Evolutionary conservation across 345 rosid species (phyloP).

Genomic region (Odontarrhena argentea): DNA sequence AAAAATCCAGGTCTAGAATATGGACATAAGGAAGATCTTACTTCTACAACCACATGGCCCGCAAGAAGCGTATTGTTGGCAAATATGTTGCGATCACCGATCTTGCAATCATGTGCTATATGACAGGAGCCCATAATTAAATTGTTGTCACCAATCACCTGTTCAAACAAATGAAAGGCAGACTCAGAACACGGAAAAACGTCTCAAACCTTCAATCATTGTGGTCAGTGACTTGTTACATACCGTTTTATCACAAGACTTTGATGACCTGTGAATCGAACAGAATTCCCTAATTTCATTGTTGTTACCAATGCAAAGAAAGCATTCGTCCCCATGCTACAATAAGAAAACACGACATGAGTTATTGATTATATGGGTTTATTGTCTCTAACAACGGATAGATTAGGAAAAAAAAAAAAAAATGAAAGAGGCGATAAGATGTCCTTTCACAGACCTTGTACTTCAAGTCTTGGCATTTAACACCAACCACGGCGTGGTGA

Average conservation of each 20-base stretch:
- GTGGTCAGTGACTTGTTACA: constrained; percentile 15
- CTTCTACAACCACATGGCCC: constrained; percentile 88
- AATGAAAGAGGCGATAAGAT: not conserved
- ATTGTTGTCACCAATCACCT: constrained; percentile 89
- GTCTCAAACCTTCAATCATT: not conserved
- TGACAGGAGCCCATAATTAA: constrained; percentile 98
- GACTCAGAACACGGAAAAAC: constrained; percentile 9
- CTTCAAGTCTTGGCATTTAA: constrained; percentile 92
- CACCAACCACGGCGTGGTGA: constrained; percentile 79
- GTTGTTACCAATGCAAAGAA: constrained; percentile 76
- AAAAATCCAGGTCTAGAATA: constrained; percentile 6
- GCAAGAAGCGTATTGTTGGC: constrained; percentile 89
- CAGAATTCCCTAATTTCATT: constrained; percentile 87
- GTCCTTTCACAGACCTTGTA: constrained; percentile 55
- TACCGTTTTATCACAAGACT: constrained; percentile 71
- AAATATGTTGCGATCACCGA: constrained; percentile 82
- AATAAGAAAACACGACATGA: constrained; percentile 16
- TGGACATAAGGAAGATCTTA: constrained; percentile 41
- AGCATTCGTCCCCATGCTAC: constrained; percentile 78
- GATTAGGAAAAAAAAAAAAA: not conserved
- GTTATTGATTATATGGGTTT: not conserved
- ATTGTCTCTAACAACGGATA: not conserved
- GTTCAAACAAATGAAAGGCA: constrained; percentile 20
- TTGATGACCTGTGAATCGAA: constrained; percentile 91
- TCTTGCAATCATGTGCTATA: constrained; percentile 93